phyloP scores from a whole-genome alignment of 2,329 filamentous ascomycete species.

The Penicillium rolfsii region DNA sequence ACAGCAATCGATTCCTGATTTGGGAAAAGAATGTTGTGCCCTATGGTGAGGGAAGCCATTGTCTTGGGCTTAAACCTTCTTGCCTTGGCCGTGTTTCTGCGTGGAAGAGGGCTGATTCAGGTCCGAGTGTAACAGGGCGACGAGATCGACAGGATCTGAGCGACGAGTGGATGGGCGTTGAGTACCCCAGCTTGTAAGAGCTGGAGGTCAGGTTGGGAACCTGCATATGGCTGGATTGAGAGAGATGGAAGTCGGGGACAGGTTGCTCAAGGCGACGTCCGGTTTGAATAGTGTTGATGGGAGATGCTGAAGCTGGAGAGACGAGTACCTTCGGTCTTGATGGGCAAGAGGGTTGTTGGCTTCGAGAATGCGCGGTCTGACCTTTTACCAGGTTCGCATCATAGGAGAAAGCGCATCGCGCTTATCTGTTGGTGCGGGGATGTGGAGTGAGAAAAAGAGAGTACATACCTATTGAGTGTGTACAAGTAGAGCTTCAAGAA shows the following conservation, averaged over 20 bases:
- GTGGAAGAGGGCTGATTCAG: constrained; percentile 10
- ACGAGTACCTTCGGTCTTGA: constrained; percentile 32
- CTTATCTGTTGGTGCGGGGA: background rate
- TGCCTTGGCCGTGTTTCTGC: constrained; percentile 36
- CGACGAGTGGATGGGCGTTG: constrained; percentile 6
- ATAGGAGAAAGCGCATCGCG: constrained; percentile 38
- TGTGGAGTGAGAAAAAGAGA: background rate
- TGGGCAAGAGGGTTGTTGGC: constrained; percentile 8
- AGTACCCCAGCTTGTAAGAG: background rate
- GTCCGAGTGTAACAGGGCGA: background rate
- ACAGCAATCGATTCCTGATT: background rate
- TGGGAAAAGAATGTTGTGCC: background rate
- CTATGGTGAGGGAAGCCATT: constrained; percentile 22
- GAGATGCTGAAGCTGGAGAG: background rate
- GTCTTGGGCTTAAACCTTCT: constrained; percentile 30
- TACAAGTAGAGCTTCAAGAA: background rate
- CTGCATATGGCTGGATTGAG: background rate
- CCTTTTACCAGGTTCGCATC: constrained; percentile 53
- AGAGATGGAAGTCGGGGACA: background rate
- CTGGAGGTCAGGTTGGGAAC: constrained; percentile 1
- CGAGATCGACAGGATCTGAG: background rate
- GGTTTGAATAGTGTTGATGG: background rate
- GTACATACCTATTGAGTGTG: constrained; percentile 4
- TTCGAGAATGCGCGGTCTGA: constrained; percentile 40
- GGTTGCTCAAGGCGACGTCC: background rate